phyloP scores from a whole-genome alignment of 2,329 filamentous ascomycete genomes.

The Trematosphaeria pertusa region DNA sequence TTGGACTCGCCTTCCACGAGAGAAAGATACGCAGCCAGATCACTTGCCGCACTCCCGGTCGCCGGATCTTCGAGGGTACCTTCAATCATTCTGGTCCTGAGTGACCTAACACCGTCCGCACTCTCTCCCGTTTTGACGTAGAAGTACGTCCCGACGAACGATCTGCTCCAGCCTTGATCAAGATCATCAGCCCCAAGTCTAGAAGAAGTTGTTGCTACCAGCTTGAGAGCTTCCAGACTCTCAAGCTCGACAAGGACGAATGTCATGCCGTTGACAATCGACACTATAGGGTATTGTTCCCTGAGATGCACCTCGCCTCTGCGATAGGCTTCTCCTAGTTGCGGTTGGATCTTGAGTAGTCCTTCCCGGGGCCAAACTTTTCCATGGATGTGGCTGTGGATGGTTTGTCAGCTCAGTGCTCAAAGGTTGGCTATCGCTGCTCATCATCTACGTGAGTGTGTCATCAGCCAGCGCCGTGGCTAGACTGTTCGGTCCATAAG shows the following conservation, averaged over 20 bases:
- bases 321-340: slow-evolving; percentile 32
- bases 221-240: slow-evolving; percentile 64
- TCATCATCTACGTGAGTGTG: too few relatives aligned
- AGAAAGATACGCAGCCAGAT: slow-evolving; percentile 54
- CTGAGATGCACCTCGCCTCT: slow-evolving; percentile 19
- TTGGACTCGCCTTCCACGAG: slow-evolving; percentile 46
- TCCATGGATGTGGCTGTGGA: slow-evolving; percentile 32
- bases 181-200: slow-evolving; percentile 44
- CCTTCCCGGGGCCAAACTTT: slow-evolving; percentile 30
- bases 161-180: slow-evolving; percentile 59
- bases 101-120: slow-evolving; percentile 30
- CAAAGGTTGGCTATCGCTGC: too few relatives aligned
- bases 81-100: slow-evolving; percentile 68
- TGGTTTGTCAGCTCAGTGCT: slow-evolving; percentile 18
- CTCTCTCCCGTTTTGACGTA: slow-evolving; percentile 57
- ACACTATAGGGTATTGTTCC: slow-evolving; percentile 46
- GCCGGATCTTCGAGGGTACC: slow-evolving; percentile 58
- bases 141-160: slow-evolving; percentile 65
- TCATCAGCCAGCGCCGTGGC: too few relatives aligned
- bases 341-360: slow-evolving; percentile 44
- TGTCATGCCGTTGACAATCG: slow-evolving; percentile 74
- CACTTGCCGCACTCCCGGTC: slow-evolving; percentile 59
- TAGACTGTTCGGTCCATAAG: too few relatives aligned
- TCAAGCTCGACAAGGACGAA: slow-evolving; percentile 72
- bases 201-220: slow-evolving; percentile 45